Conservation (phyloP, 306 rosid species). For the Pueraria montana region DNA sequence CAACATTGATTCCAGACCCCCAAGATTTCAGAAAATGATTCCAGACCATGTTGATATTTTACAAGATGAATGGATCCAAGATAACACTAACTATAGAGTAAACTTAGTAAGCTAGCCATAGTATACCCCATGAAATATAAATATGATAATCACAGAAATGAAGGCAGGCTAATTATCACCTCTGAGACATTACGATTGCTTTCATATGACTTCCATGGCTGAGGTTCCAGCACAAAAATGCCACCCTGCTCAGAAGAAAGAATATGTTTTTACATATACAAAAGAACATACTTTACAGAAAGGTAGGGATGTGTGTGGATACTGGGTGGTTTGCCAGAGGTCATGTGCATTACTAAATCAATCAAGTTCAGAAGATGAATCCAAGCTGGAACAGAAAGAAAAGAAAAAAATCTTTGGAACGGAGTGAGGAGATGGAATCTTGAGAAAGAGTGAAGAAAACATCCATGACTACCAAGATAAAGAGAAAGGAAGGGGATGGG, state of each 20-base stretch:
- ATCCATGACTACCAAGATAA: conserved; percentile 18
- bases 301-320: not conserved
- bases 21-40: conserved; percentile 18
- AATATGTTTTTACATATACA: not conserved
- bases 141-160: conserved; percentile 11
- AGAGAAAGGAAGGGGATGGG: conserved; percentile 21
- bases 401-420: not conserved
- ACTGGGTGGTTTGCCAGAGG: not conserved
- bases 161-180: conserved; percentile 46
- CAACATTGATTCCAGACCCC: too few species aligned
- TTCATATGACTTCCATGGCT: conserved; percentile 93
- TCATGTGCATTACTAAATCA: conserved; percentile 18
- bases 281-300: conserved; percentile 21
- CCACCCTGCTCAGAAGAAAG: conserved; percentile 78
- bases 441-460: not conserved
- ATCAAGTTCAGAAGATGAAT: conserved; percentile 32
- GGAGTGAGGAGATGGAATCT: not conserved
- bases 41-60: conserved; percentile 13
- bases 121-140: conserved; percentile 19
- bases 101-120: conserved; percentile 6
- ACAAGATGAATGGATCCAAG: conserved; percentile 9
- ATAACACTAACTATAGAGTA: not conserved
- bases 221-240: conserved; percentile 92
- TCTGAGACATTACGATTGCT: conserved; percentile 56
- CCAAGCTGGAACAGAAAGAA: conserved; percentile 29